Percentiles rank a stretch among this genome's conserved stretches.
These are phyloP conservation scores for Tillandsia leiboldiana DNA, from an alignment of 176 grass and related monocot species.

Conservation along the genomic window DNA sequence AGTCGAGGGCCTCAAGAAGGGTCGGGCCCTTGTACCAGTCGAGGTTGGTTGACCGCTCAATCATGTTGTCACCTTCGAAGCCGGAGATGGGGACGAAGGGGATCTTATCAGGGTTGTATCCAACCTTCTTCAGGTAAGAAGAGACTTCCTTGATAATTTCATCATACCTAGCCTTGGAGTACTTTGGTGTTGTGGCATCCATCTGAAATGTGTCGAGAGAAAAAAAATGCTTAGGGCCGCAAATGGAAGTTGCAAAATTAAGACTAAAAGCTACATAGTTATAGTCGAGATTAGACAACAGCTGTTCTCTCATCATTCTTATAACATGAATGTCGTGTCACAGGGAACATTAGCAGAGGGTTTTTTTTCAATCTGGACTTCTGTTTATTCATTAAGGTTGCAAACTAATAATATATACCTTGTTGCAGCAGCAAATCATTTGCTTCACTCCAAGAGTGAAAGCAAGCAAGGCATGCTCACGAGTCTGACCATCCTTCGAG, in stretches of 20 bases:
- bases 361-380: no score
- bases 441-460: constrained; percentile 81
- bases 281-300: no score
- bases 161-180: constrained; percentile 63
- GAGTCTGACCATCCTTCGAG: constrained; percentile 73
- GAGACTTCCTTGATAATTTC: constrained; percentile 78
- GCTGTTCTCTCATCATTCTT: no score
- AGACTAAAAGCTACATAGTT: background rate
- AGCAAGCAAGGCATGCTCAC: constrained; percentile 73
- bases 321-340: no score
- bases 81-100: constrained; percentile 76
- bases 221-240: background rate
- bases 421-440: constrained; percentile 94
- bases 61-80: constrained; percentile 87
- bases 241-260: background rate
- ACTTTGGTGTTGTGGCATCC: constrained; percentile 82
- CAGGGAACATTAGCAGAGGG: no score
- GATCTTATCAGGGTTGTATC: constrained; percentile 83
- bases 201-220: constrained; percentile 26
- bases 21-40: constrained; percentile 88
- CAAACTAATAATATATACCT: constrained; percentile 30
- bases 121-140: constrained; percentile 74
- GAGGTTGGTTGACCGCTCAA: constrained; percentile 73
- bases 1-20: constrained; percentile 69
- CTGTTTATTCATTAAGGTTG: background rate